These are phyloP conservation scores for Moricandia moricandioides DNA, from an alignment of 345 rosid species.

Conservation along the genomic window DNA sequence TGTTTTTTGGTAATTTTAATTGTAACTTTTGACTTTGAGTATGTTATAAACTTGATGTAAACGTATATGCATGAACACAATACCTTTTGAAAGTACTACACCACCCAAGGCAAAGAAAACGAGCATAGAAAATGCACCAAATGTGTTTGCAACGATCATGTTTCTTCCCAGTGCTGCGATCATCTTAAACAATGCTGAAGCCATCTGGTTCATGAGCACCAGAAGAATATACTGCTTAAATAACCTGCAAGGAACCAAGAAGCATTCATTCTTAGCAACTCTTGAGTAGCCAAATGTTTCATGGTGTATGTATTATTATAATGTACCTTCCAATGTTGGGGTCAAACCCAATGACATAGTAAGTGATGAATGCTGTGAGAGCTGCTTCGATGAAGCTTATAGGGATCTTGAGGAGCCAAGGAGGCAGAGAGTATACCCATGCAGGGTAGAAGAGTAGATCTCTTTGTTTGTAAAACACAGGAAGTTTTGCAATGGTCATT, in stretches of 20 bases:
- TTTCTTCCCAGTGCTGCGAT: slow-evolving; percentile 59
- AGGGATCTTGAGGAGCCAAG: slow-evolving; percentile 82
- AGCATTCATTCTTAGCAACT: slow-evolving; percentile 12
- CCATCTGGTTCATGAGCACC: slow-evolving; percentile 52
- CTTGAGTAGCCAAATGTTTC: background rate
- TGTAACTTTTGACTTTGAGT: background rate
- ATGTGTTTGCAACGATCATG: slow-evolving; percentile 56
- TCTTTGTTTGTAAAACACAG: slow-evolving; percentile 83
- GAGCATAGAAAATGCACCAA: slow-evolving; percentile 59
- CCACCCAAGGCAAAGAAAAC: slow-evolving; percentile 59
- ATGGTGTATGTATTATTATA: background rate
- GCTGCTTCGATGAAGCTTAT: slow-evolving; percentile 61
- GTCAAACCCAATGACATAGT: slow-evolving; percentile 75
- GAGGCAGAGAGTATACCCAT: slow-evolving; percentile 75
- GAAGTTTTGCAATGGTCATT: slow-evolving; percentile 77
- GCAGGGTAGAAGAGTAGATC: slow-evolving; percentile 72
- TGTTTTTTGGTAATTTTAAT: slow-evolving; percentile 24
- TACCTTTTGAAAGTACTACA: slow-evolving; percentile 57
- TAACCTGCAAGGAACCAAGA: slow-evolving; percentile 44
- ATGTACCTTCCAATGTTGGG: slow-evolving; percentile 64
- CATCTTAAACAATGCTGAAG: slow-evolving; percentile 58
- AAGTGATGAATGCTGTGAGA: slow-evolving; percentile 57
- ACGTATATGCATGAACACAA: background rate
- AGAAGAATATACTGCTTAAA: slow-evolving; percentile 65
- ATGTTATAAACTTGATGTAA: background rate